Evolutionary conservation across 1,139 yeast species (phyloP), one percentile per base, ranked within the genome.

Genomic region (Candida albicans): DNA sequence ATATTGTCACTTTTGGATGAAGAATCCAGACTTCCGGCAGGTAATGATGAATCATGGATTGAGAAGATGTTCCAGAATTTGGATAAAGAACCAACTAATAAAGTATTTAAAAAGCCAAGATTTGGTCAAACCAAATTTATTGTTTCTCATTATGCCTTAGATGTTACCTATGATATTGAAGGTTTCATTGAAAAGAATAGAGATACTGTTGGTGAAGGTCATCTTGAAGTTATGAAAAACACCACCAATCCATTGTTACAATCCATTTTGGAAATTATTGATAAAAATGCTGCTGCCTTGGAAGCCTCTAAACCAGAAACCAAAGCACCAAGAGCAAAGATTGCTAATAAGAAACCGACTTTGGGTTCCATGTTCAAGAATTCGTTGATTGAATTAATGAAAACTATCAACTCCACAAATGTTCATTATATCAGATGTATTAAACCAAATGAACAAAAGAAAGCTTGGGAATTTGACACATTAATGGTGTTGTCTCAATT

Each of bases 401-500:
- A 72, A 42, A 93, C 98, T 1, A 93, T 93, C 49, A 82, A 91
- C 64, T 86, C 96, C 1, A 93, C 98, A 1, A 91, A 93, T 61
- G 99, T 86, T 35, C 99, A 93, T 65, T 93, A 93, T 61, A 93
- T 93, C 59, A 86, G 99, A 64, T 93, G 99, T 75, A 93, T 93
- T 63, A 93, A 93, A 64, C 99, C 99, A 8, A 93, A 93, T 63
- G 96, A 93, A 56, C 84, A 82, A 48, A 93, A 93, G 67, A 84
- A 81, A 47, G 96, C 99, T 3, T 93, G 99, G 99, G 86, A 84
- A 61, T 93, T 93, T 67, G 96, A 90, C 59, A 90, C 96, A 28
- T 77, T 91, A 43, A 90, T 93, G 97, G 99, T 93, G 37, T 75
- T 93, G 51, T 85, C 96, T 7, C 99, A 93, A 66, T 77, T 93